Conservation (phyloP, 495 filamentous ascomycete species). For the Patellaria atrata region DNA sequence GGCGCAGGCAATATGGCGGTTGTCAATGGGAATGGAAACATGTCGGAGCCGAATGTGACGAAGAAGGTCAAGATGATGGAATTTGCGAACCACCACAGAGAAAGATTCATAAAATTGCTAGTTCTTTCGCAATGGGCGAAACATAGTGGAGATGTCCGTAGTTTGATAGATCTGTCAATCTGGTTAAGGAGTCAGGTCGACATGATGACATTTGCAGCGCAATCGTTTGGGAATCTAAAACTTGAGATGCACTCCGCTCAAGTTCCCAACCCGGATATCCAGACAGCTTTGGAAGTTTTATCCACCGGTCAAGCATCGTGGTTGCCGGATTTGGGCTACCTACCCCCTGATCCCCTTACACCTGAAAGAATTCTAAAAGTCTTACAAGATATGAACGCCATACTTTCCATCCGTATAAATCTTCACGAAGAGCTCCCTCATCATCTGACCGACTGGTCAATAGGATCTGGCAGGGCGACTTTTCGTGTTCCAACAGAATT, state of each 20-base stretch:
- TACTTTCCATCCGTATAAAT: constrained; percentile 64
- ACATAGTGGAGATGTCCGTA: constrained; percentile 57
- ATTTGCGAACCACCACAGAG: constrained; percentile 49
- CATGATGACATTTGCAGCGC: constrained; percentile 40
- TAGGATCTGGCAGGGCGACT: constrained; percentile 68
- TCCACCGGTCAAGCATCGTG: constrained; percentile 56
- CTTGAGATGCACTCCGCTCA: constrained; percentile 45
- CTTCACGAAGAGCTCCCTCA: constrained; percentile 61
- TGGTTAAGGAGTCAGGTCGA: constrained; percentile 49
- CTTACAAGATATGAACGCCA: constrained; percentile 65
- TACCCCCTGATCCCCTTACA: constrained; percentile 57
- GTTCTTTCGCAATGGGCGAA: constrained; percentile 80
- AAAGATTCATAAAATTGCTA: constrained; percentile 76
- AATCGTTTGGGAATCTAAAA: constrained; percentile 54
- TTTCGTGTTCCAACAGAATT: constrained; percentile 76
- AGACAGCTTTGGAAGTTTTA: constrained; percentile 73
- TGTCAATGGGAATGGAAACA: constrained; percentile 43
- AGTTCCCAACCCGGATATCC: constrained; percentile 76
- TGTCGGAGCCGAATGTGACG: constrained; percentile 48
- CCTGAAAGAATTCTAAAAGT: constrained; percentile 49
- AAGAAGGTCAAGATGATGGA: constrained; percentile 71
- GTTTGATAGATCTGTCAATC: constrained; percentile 66
- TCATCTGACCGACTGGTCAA: constrained; percentile 55
- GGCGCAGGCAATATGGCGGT: constrained; percentile 25
- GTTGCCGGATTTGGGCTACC: constrained; percentile 70